Percentiles rank a stretch among this genome's conserved stretches.
Evolutionary conservation across 257 asterid genomes (phyloP).

Genomic region (Leptodermis oblonga): DNA sequence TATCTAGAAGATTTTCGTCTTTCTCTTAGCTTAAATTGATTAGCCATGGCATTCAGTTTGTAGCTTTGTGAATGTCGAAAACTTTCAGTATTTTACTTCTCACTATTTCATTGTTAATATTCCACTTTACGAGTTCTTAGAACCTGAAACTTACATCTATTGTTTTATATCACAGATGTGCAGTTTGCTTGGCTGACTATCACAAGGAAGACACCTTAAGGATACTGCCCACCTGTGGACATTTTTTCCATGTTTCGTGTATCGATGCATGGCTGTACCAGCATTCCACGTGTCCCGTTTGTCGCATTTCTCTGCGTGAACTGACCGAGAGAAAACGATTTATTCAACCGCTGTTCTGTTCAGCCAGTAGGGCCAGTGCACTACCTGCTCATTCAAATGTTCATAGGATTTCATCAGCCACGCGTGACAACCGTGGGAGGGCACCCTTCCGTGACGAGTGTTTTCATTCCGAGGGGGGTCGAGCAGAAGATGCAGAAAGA

Average conservation of each 20-base stretch:
- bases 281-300: slow-evolving; percentile 80
- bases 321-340: slow-evolving; percentile 50
- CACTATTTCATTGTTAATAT: neutral
- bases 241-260: slow-evolving; percentile 68
- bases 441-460: slow-evolving; percentile 24
- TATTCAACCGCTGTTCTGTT: slow-evolving; percentile 70
- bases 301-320: slow-evolving; percentile 71
- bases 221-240: slow-evolving; percentile 70
- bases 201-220: slow-evolving; percentile 56
- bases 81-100: neutral
- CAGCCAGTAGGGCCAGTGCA: slow-evolving; percentile 48
- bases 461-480: slow-evolving; percentile 19
- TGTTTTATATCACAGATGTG: slow-evolving; percentile 42
- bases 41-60: neutral
- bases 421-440: slow-evolving; percentile 26
- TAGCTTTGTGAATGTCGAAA: neutral
- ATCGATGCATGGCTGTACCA: slow-evolving; percentile 80
- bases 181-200: slow-evolving; percentile 74
- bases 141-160: neutral
- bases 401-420: slow-evolving; percentile 27
- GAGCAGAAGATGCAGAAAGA: slow-evolving; percentile 22
- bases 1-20: too few relatives aligned
- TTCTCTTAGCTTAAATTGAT: neutral
- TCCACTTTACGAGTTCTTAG: neutral
- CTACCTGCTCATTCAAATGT: slow-evolving; percentile 31